Conservation (phyloP, 345 rosid species). For the Pistacia atlantica region DNA sequence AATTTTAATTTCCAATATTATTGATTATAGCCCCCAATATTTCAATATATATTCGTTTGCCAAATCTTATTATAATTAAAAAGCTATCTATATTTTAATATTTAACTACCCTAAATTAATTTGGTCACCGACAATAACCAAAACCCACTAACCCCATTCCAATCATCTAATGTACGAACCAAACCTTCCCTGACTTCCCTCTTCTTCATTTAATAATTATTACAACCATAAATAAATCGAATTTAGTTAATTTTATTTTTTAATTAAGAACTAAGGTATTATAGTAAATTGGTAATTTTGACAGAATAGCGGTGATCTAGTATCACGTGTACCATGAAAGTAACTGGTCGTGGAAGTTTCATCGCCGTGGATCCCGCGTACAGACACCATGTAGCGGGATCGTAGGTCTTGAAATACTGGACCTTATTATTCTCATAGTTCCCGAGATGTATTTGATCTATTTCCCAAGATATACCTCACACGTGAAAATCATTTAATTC, state of each 20-base stretch:
- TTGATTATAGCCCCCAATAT: too few species aligned
- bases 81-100: too few species aligned
- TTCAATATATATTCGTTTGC: too few species aligned
- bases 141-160: background rate
- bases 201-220: too few species aligned
- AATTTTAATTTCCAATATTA: background rate
- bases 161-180: too few species aligned
- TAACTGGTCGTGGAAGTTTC: constrained; percentile 31
- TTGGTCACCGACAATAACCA: constrained; percentile 12
- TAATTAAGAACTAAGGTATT: background rate
- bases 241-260: too few species aligned
- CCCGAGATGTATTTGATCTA: constrained; percentile 21
- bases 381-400: constrained; percentile 34
- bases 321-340: constrained; percentile 10
- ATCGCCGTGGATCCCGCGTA: constrained; percentile 51
- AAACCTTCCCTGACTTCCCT: too few species aligned
- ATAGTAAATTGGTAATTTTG: background rate
- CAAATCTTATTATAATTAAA: background rate
- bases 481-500: constrained; percentile 35
- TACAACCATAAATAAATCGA: too few species aligned
- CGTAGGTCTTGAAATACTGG: constrained; percentile 36
- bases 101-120: background rate
- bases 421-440: constrained; percentile 8
- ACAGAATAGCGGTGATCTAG: background rate
- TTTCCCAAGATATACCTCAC: constrained; percentile 38